Evolutionary conservation across 306 rosid species (phyloP).

Genomic region (Sesbania bispinosa): DNA sequence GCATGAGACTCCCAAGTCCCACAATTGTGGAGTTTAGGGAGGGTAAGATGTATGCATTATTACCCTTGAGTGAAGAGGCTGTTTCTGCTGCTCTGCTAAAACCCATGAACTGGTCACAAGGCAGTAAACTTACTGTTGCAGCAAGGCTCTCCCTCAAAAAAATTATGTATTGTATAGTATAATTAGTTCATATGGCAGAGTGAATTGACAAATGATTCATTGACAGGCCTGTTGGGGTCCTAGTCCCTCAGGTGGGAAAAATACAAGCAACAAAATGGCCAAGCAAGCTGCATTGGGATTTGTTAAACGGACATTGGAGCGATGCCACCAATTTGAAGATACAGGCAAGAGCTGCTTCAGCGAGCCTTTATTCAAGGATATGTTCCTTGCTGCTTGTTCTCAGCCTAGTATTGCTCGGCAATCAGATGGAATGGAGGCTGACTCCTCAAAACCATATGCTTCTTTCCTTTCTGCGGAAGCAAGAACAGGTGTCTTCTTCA

Average conservation of each 20-base stretch:
- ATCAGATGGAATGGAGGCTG: conserved; percentile 59
- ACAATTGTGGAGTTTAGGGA: neutral
- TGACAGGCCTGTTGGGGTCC: conserved; percentile 77
- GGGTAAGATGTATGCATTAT: neutral
- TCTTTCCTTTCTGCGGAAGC: conserved; percentile 62
- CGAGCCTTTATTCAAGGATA: conserved; percentile 67
- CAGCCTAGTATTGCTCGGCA: conserved; percentile 42
- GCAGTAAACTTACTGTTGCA: neutral
- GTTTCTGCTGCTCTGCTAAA: neutral
- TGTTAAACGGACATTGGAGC: conserved; percentile 80
- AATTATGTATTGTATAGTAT: neutral
- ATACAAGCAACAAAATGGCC: conserved; percentile 80
- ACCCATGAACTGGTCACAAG: neutral
- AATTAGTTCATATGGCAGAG: conserved; percentile 16
- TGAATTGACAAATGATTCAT: conserved; percentile 36
- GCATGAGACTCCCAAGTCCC: neutral
- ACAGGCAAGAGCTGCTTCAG: conserved; percentile 92
- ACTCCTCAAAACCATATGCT: conserved; percentile 56
- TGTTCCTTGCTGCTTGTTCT: conserved; percentile 54
- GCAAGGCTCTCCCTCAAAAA: neutral
- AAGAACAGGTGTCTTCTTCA: conserved; percentile 49
- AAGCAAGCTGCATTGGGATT: conserved; percentile 81
- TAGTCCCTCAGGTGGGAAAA: conserved; percentile 76
- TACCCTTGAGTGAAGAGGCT: neutral
- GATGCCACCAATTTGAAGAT: conserved; percentile 76